Evolutionary conservation across 78 protist genomes (phyloP).

Genomic region (Dictyostelium purpureum): DNA sequence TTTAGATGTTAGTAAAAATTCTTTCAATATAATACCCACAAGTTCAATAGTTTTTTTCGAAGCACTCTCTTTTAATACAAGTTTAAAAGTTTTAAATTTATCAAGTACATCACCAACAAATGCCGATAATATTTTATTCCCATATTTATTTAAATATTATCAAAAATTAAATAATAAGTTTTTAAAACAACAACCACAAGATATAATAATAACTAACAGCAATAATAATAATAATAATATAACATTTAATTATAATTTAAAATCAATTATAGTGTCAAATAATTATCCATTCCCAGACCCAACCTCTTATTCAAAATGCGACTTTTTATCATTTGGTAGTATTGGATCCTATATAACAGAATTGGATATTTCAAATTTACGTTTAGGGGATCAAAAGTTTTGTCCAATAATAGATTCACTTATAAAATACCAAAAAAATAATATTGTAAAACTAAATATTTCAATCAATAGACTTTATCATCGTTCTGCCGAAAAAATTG

Average conservation of each 20-base stretch:
- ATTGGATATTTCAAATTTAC: conserved; percentile 5
- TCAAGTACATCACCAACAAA: neutral
- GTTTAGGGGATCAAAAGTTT: conserved; percentile 14
- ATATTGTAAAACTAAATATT: neutral
- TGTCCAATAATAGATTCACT: conserved; percentile 14
- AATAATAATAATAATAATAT: neutral
- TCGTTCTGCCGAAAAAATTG: conserved; percentile 29
- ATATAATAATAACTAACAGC: neutral
- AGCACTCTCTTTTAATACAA: neutral
- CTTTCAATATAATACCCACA: neutral
- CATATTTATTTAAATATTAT: neutral
- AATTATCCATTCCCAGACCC: conserved; percentile 33
- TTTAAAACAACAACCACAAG: neutral
- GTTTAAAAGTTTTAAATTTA: neutral
- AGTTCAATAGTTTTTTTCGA: neutral
- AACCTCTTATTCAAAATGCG: neutral
- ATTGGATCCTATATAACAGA: neutral
- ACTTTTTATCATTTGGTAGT: conserved; percentile 2
- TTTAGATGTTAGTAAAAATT: conserved; percentile 15
- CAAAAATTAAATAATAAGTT: no score
- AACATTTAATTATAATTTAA: neutral
- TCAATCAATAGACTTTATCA: conserved; percentile 30
- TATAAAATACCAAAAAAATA: neutral
- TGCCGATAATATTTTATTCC: neutral
- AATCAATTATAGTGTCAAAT: neutral